Percentiles rank a stretch among this genome's conserved stretches.
These are phyloP conservation scores for Nissolia schottii DNA, from an alignment of 306 rosid genomes.

Conservation along the genomic window DNA sequence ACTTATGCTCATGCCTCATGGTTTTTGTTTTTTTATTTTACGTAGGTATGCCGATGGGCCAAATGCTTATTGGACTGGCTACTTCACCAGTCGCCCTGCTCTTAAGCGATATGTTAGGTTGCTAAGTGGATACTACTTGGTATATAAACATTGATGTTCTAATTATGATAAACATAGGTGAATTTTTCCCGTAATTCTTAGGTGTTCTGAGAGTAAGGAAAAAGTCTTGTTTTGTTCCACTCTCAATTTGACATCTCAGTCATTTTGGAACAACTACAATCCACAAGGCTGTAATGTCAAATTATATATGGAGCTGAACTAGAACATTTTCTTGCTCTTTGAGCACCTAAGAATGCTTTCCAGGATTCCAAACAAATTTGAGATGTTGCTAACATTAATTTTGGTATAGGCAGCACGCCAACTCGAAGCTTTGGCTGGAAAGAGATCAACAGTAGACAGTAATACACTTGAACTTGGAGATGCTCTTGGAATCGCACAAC, in stretches of 20 bases:
- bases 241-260: too few species aligned
- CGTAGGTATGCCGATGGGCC: slow-evolving; percentile 70
- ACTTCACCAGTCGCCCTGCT: slow-evolving; percentile 69
- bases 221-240: too few species aligned
- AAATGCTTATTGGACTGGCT: slow-evolving; percentile 89
- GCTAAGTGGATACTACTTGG: slow-evolving; percentile 85
- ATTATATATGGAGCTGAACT: too few species aligned
- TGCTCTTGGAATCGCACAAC: slow-evolving; percentile 82
- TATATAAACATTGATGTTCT: slow-evolving; percentile 27
- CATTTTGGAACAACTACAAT: too few species aligned
- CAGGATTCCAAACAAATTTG: neutral
- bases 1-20: slow-evolving; percentile 5
- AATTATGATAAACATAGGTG: neutral
- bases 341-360: too few species aligned
- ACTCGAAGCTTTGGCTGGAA: slow-evolving; percentile 62
- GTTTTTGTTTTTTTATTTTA: too few species aligned
- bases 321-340: too few species aligned
- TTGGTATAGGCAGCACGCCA: slow-evolving; percentile 64
- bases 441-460: slow-evolving; percentile 22
- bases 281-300: too few species aligned
- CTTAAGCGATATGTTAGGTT: slow-evolving; percentile 70
- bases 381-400: neutral
- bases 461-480: slow-evolving; percentile 57
- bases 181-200: too few species aligned
- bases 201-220: too few species aligned